Percentiles rank a stretch among this genome's conserved stretches.
phyloP scores from a whole-genome alignment of 176 grass and related monocot species.

The Eragrostis curvula region DNA sequence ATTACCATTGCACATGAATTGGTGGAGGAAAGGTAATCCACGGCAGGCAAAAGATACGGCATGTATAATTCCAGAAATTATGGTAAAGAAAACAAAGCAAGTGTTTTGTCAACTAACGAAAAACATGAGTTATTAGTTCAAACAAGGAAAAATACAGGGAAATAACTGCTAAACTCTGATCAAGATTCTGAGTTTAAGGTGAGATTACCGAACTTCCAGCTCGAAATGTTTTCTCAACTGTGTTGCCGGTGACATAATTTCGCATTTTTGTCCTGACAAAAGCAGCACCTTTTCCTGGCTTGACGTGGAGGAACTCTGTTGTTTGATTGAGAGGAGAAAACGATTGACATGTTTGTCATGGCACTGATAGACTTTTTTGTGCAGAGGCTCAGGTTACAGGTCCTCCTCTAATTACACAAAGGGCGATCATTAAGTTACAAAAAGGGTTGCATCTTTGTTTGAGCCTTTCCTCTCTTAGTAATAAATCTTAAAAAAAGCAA shows the following conservation, averaged over 20 bases:
- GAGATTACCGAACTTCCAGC: constrained; percentile 95
- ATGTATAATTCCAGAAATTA: neutral
- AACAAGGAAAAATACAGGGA: neutral
- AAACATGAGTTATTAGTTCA: constrained; percentile 3
- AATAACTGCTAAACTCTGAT: neutral
- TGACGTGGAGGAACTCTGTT: constrained; percentile 96
- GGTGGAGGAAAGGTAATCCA: constrained; percentile 14
- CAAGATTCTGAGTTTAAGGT: constrained; percentile 17
- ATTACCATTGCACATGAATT: neutral
- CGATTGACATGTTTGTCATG: neutral
- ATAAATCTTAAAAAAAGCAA: neutral
- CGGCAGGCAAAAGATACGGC: neutral
- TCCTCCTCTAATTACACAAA: neutral
- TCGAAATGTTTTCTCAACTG: constrained; percentile 99
- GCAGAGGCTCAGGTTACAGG: neutral
- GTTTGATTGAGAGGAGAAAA: constrained; percentile 23
- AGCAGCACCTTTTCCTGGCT: constrained; percentile 97
- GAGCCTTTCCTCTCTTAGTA: neutral
- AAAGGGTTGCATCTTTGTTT: neutral
- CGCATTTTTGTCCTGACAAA: constrained; percentile 95
- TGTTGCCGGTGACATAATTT: constrained; percentile 90
- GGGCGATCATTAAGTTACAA: neutral
- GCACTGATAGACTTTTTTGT: neutral
- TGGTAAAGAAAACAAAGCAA: too few species aligned
- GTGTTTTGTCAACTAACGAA: neutral